Evolutionary conservation across 2,329 filamentous ascomycete species (phyloP).

Genomic region (Alternaria incomplexa): DNA sequence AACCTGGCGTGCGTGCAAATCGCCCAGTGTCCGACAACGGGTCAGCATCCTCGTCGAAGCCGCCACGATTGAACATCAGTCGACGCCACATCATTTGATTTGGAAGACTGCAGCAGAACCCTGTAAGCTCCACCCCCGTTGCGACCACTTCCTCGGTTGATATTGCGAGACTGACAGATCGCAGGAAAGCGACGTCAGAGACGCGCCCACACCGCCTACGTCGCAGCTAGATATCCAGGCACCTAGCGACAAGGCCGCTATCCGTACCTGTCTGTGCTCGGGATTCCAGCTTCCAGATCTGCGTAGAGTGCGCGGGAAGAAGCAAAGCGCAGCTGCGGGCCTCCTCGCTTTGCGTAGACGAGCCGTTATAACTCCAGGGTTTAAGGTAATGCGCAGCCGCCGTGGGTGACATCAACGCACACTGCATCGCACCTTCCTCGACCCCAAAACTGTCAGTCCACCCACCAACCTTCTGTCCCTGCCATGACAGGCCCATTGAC

Average conservation of each 20-base stretch:
- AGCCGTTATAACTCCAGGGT: slow-evolving; percentile 39
- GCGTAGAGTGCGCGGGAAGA: slow-evolving; percentile 46
- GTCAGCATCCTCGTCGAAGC: slow-evolving; percentile 38
- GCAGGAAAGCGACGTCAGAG: slow-evolving; percentile 32
- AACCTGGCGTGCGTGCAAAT: slow-evolving; percentile 38
- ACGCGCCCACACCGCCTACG: slow-evolving; percentile 37
- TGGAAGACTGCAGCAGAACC: slow-evolving; percentile 43
- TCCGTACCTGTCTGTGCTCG: slow-evolving; percentile 43
- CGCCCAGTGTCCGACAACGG: slow-evolving; percentile 38
- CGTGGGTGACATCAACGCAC: slow-evolving; percentile 29
- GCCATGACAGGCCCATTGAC: slow-evolving; percentile 17
- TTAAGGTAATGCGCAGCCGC: slow-evolving; percentile 42
- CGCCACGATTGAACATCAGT: slow-evolving; percentile 39
- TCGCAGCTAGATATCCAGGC: slow-evolving; percentile 37
- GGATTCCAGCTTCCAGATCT: slow-evolving; percentile 40
- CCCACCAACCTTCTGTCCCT: slow-evolving; percentile 5
- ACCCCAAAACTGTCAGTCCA: slow-evolving; percentile 17
- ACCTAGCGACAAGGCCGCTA: slow-evolving; percentile 26
- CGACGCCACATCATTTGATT: slow-evolving; percentile 45
- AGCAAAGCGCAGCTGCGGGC: slow-evolving; percentile 43
- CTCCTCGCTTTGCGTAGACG: slow-evolving; percentile 33
- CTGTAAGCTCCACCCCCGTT: slow-evolving; percentile 45
- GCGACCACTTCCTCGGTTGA: slow-evolving; percentile 34
- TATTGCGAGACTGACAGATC: slow-evolving; percentile 43
- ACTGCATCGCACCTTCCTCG: slow-evolving; percentile 14